These are phyloP conservation scores for Aspergillus costaricaensis DNA, from an alignment of 2,329 filamentous ascomycete genomes.

Conservation along the genomic window DNA sequence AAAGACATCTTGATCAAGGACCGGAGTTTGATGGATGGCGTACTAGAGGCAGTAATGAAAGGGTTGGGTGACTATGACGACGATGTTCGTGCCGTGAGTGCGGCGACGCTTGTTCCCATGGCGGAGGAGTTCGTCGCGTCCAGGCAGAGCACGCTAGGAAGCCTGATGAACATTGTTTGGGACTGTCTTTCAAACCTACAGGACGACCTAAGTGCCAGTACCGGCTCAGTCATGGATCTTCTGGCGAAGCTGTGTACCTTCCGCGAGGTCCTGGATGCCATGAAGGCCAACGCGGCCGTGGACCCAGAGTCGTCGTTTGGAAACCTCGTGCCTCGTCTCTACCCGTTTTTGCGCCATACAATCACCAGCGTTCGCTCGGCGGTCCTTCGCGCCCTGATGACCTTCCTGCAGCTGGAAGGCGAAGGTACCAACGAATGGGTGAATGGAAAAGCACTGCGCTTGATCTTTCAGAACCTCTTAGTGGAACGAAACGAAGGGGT, in stretches of 20 bases:
- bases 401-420: slow-evolving; percentile 84
- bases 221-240: slow-evolving; percentile 97
- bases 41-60: slow-evolving; percentile 91
- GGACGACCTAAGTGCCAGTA: slow-evolving; percentile 95
- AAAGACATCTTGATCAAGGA: slow-evolving; percentile 88
- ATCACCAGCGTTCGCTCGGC: slow-evolving; percentile 94
- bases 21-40: slow-evolving; percentile 83
- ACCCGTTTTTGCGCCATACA: slow-evolving; percentile 94
- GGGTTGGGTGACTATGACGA: slow-evolving; percentile 89
- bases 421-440: slow-evolving; percentile 85
- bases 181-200: slow-evolving; percentile 95
- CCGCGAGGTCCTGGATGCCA: slow-evolving; percentile 85
- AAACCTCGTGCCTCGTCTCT: slow-evolving; percentile 86
- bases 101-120: slow-evolving; percentile 95
- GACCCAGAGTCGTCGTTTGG: slow-evolving; percentile 89
- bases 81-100: slow-evolving; percentile 94
- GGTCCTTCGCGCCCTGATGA: slow-evolving; percentile 87
- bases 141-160: slow-evolving; percentile 73
- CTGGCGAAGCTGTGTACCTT: slow-evolving; percentile 94
- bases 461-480: slow-evolving; percentile 93
- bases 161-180: slow-evolving; percentile 93
- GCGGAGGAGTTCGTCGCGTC: slow-evolving; percentile 90
- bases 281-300: slow-evolving; percentile 83
- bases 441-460: slow-evolving; percentile 79
- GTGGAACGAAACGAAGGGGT: slow-evolving; percentile 88